Base-by-base conservation (phyloP, 108 stramenopile species). In the Nitzschia palea region DNA sequence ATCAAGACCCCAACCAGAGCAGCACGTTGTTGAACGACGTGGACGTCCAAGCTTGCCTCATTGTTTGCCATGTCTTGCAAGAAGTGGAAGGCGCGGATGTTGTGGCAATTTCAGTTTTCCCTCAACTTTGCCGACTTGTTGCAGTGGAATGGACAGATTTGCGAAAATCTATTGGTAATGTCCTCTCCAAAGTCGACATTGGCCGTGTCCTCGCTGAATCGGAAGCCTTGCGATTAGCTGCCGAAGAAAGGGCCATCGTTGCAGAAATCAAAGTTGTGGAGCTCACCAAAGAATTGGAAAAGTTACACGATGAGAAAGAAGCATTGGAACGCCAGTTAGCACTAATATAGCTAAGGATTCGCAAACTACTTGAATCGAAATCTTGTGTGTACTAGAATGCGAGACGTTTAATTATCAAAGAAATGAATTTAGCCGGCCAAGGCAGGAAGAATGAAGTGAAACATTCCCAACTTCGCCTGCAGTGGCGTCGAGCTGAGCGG, bases 361-460 rank as follows among this genome's bases (percentile, higher is more conserved):
- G 9, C 42, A 8, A 8, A 40, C 37, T 40, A 40, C 37, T 40
- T 40, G 10, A 40, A 14, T 40, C 14, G 37, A 14, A 40, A 40
- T 10, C 8, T 40, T 40, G 14, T 40, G 37, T 10, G 8, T 40
- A 14, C 10, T 14, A 14, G 8, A 14, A 40, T 40, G 8, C 14
- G 37, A 40, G 14, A 40, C 14, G 8, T 40, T 40, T 8, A 10
- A 10, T 8, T 40, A 10, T 40, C 10, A 14, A 40, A 8, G 37
- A 10, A 10, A 10, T 40, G 37, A 10, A 14, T 14, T 48, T 48
- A 48, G 22, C 47, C 47, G 5, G 47, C 62, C 62, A 80, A 52
- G n/a, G 69, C 70, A 25, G 94, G 90, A 58, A 95, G 74, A 53
- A 91, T 83, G 65, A 95, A 95, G 60, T 95, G 89, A 74, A 91